phyloP scores from a whole-genome alignment of 805 yeast species.

The Pichia deserticola region DNA sequence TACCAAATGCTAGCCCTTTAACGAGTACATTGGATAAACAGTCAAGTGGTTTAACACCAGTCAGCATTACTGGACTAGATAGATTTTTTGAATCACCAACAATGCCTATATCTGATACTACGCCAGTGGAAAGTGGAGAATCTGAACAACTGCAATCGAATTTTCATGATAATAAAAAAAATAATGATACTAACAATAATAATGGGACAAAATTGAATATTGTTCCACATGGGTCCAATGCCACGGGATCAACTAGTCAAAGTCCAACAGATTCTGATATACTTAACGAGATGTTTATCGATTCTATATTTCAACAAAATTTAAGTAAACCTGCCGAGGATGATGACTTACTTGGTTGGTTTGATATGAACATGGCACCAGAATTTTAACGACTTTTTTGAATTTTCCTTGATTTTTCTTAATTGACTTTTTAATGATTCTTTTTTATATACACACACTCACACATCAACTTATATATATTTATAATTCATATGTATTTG shows the following conservation, averaged over 20 bases:
- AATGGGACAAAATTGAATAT: no score
- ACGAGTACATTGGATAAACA: neutral
- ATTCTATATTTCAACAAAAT: constrained; percentile 68
- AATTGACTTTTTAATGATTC: neutral
- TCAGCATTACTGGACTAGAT: constrained; percentile 6
- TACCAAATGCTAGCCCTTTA: neutral
- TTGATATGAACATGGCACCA: constrained; percentile 71
- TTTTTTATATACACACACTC: neutral
- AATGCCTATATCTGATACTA: neutral
- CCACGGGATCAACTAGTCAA: constrained; percentile 7
- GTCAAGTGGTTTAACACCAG: neutral
- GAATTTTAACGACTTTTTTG: constrained; percentile 33
- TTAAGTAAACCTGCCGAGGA: constrained; percentile 73
- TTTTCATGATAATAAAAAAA: no score
- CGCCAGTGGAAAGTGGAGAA: neutral
- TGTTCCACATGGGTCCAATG: neutral
- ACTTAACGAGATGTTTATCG: constrained; percentile 26
- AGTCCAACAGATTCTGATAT: constrained; percentile 22
- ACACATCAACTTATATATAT: neutral
- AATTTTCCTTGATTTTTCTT: neutral
- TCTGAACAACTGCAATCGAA: neutral
- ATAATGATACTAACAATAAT: no score
- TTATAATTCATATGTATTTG: no score
- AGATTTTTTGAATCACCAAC: constrained; percentile 9
- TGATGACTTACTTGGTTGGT: constrained; percentile 93